Evolutionary conservation across 495 filamentous ascomycete genomes (phyloP), one percentile per base, ranked within the genome.

Genomic region (Hamigera avellanea): DNA sequence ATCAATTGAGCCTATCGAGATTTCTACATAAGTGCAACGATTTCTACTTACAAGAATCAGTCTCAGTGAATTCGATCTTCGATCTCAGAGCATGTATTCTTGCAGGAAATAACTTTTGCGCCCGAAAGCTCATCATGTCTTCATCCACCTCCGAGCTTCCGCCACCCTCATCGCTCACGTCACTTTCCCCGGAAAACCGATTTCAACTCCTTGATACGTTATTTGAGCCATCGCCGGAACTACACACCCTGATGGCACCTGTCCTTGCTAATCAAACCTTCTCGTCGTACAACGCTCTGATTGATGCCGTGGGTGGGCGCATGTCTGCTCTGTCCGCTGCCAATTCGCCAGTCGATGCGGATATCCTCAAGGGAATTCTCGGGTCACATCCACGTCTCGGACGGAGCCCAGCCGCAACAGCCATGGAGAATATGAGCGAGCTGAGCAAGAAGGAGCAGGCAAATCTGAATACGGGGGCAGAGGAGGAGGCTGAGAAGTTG

Each of bases 321-420:
- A 40, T 73, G 69, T 49, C 64, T 68, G 30, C 65, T 48, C 36
- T 75, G 53, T 43, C 79, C 59, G 35, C 55, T 45, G 26, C 64
- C 53, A 43, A 64, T 58, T 45, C 68, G 53, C 44, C 57, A 14
- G 46, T 37, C 6, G 75, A 84, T 41, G 68, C 61, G 12, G 52
- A 66, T 26, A 67, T 69, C 48, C 64, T 86, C 12, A 63, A 83
- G 26, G 68, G 66, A 15, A 91, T 95, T 41, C 65, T 95, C 13
- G 79, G 73, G n/a, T 78, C 83, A 30, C 91, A 98, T 58, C 91
- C 91, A 5, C 73, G 91, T 2, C 66, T 98, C 39, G 91, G 91
- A 19, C 81, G 73, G 49, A 52, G 60, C 10, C 60, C 60, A 25
- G 19, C 29, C 3, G 48, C 51, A 33, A 78, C 76, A 58, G 82